Evolutionary conservation across 345 rosid species (phyloP).

Genomic region (Acer saccharum): DNA sequence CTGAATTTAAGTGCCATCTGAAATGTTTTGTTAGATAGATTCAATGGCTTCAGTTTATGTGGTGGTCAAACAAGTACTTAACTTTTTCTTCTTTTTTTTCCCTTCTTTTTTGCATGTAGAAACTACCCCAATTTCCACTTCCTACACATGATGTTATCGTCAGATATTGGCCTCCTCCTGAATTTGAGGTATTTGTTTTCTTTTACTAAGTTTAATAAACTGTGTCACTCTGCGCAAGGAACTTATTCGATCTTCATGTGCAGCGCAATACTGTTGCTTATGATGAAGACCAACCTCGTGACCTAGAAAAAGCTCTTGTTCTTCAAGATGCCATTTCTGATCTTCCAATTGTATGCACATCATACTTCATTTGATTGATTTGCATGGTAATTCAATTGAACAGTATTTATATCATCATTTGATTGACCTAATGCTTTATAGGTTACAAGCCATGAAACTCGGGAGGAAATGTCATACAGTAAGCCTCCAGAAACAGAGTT

Average conservation of each 20-base stretch:
- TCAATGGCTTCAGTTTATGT: neutral
- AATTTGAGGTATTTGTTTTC: slow-evolving; percentile 68
- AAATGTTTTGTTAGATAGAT: neutral
- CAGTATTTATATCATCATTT: slow-evolving; percentile 3
- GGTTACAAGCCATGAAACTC: slow-evolving; percentile 60
- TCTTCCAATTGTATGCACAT: slow-evolving; percentile 71
- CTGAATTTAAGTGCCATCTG: neutral
- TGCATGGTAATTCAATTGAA: slow-evolving; percentile 18
- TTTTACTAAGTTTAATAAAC: slow-evolving; percentile 15
- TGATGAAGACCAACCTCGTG: slow-evolving; percentile 71
- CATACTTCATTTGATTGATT: slow-evolving; percentile 20
- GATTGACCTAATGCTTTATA: slow-evolving; percentile 28
- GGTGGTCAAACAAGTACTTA: neutral
- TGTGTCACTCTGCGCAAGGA: slow-evolving; percentile 12
- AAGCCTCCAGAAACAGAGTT: slow-evolving; percentile 79
- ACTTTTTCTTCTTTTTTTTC: slow-evolving; percentile 3
- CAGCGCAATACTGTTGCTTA: slow-evolving; percentile 96
- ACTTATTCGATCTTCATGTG: slow-evolving; percentile 31
- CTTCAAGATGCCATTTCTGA: slow-evolving; percentile 91
- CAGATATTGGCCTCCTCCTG: slow-evolving; percentile 82
- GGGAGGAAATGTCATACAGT: slow-evolving; percentile 57
- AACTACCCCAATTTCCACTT: slow-evolving; percentile 91
- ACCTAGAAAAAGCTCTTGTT: slow-evolving; percentile 68
- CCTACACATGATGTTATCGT: slow-evolving; percentile 91
- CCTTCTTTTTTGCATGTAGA: slow-evolving; percentile 44